These are phyloP conservation scores for Acer yangbiense DNA, from an alignment of 345 rosid species.

Conservation along the genomic window DNA sequence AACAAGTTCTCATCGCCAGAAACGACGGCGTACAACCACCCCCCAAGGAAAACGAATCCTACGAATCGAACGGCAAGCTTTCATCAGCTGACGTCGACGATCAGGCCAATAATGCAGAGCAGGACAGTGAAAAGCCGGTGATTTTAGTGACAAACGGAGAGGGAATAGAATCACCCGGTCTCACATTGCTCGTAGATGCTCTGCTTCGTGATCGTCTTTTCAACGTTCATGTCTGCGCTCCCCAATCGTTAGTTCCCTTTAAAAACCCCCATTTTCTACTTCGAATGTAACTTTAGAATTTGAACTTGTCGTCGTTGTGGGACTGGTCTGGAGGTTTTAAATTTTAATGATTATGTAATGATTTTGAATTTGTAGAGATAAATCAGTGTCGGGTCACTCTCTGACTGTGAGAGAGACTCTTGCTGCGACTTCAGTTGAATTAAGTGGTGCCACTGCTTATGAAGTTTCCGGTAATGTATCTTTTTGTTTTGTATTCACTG, in stretches of 20 bases:
- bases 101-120: constrained; percentile 10
- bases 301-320: not conserved
- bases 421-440: constrained; percentile 49
- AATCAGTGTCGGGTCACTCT: constrained; percentile 56
- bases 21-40: constrained; percentile 17
- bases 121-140: constrained; percentile 22
- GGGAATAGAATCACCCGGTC: constrained; percentile 44
- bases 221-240: constrained; percentile 40
- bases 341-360: not conserved
- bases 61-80: not conserved
- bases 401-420: constrained; percentile 55
- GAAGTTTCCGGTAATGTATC: constrained; percentile 58
- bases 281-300: not conserved
- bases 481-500: not conserved
- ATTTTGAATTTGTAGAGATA: constrained; percentile 42
- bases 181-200: constrained; percentile 36
- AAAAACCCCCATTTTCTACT: not conserved
- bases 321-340: not conserved
- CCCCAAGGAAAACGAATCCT: not conserved
- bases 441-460: constrained; percentile 54
- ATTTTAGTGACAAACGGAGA: constrained; percentile 39
- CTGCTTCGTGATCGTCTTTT: constrained; percentile 25
- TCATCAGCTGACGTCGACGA: not conserved
- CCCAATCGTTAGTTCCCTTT: constrained; percentile 36
- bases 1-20: constrained; percentile 30